Conservation (phyloP, 257 asterid species). For the Dorcoceras hygrometricum region DNA sequence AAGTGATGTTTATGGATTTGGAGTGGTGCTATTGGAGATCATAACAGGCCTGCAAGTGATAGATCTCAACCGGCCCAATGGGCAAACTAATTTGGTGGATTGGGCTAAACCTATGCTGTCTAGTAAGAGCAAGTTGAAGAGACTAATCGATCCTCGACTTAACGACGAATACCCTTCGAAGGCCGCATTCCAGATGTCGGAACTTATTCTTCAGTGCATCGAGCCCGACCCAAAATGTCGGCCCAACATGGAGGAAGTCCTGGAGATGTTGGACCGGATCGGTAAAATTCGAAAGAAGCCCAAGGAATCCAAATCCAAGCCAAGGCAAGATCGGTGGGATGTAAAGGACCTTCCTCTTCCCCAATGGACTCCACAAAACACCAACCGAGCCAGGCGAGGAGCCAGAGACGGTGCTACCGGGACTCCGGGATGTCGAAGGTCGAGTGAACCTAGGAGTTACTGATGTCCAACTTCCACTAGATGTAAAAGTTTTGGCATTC, state of each 20-base stretch:
- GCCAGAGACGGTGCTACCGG: slow-evolving; percentile 21
- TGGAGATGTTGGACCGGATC: slow-evolving; percentile 39
- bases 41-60: slow-evolving; percentile 61
- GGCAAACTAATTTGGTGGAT: slow-evolving; percentile 53
- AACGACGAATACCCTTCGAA: slow-evolving; percentile 55
- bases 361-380: slow-evolving; percentile 28
- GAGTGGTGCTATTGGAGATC: slow-evolving; percentile 69
- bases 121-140: slow-evolving; percentile 54
- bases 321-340: not conserved
- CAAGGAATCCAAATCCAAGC: slow-evolving; percentile 24
- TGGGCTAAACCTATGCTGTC: slow-evolving; percentile 75
- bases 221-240: slow-evolving; percentile 67
- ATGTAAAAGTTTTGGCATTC: not conserved
- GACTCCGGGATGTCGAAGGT: not conserved
- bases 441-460: slow-evolving; percentile 22
- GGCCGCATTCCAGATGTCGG: slow-evolving; percentile 38
- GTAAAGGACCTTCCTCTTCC: slow-evolving; percentile 8
- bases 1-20: slow-evolving; percentile 87
- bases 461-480: slow-evolving; percentile 8
- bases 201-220: slow-evolving; percentile 50
- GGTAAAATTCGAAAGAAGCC: slow-evolving; percentile 30
- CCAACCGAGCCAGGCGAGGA: slow-evolving; percentile 28
- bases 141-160: slow-evolving; percentile 62
- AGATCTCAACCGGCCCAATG: slow-evolving; percentile 58
- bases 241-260: slow-evolving; percentile 59